These are phyloP conservation scores for Nannochloropsis oceanica DNA, from an alignment of 108 stramenopile species.

Conservation along the genomic window DNA sequence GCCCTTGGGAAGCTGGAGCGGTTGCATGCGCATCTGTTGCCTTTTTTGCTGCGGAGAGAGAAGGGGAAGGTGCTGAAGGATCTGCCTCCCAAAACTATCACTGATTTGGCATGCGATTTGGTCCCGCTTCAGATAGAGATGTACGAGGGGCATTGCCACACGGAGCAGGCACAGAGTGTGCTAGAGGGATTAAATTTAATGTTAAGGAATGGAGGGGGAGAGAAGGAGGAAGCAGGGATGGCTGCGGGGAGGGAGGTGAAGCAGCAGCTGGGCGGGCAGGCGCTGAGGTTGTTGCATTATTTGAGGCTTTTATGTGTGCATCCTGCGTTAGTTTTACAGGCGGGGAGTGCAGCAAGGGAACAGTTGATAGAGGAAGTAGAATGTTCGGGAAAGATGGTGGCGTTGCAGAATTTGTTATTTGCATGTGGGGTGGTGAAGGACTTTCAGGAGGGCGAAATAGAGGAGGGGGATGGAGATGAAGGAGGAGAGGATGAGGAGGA, in stretches of 20 bases:
- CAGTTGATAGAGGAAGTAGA: not conserved
- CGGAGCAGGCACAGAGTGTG: not conserved
- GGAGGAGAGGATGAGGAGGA: not conserved
- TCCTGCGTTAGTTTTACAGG: conserved; percentile 41
- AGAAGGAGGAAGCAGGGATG: not conserved
- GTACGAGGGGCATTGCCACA: conserved; percentile 44
- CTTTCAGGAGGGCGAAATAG: not conserved
- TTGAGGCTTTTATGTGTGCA: conserved; percentile 70
- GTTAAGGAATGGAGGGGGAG: not conserved
- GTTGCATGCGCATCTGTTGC: conserved; percentile 12
- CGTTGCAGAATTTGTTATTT: conserved; percentile 54
- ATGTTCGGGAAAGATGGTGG: conserved; percentile 68
- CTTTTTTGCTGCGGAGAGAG: conserved; percentile 32
- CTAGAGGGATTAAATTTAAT: not conserved
- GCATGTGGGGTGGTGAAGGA: conserved; percentile 46
- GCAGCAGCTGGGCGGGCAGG: not conserved
- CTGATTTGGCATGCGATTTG: conserved; percentile 59
- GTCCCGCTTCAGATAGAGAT: conserved; percentile 46
- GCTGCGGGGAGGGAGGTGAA: not conserved
- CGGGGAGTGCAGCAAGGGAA: not conserved
- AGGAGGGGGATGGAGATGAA: not conserved
- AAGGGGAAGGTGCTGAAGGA: conserved; percentile 32
- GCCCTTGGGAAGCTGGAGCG: not conserved
- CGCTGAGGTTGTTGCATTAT: conserved; percentile 51
- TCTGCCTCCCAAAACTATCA: conserved; percentile 46